Evolutionary conservation across 106 monocot species (phyloP).

Genomic region (Acorus calamus): DNA sequence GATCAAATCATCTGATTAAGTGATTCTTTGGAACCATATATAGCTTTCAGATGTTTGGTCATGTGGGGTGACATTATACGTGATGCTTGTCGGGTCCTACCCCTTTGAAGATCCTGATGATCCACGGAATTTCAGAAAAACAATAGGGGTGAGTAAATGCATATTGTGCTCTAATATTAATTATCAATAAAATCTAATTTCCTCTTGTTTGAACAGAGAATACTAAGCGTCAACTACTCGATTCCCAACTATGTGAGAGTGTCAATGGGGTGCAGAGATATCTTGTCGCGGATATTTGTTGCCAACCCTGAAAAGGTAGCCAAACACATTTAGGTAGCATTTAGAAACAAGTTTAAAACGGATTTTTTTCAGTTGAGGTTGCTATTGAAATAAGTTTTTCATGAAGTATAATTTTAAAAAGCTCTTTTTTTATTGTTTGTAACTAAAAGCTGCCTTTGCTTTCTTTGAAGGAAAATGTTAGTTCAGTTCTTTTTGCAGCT

Average conservation of each 20-base stretch:
- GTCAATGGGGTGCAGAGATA: slow-evolving; percentile 46
- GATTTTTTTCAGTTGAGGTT: too few species aligned
- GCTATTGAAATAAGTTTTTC: too few species aligned
- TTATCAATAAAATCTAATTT: not conserved
- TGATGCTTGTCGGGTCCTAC: slow-evolving; percentile 75
- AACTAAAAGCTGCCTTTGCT: too few species aligned
- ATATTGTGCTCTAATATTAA: not conserved
- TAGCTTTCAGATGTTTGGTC: slow-evolving; percentile 93
- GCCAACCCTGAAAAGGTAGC: slow-evolving; percentile 51
- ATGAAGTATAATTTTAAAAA: too few species aligned
- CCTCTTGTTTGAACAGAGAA: slow-evolving; percentile 22
- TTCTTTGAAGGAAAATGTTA: too few species aligned
- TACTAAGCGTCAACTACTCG: slow-evolving; percentile 56
- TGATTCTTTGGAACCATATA: not conserved
- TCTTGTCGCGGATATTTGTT: slow-evolving; percentile 60
- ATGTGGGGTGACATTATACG: slow-evolving; percentile 82
- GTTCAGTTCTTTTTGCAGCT: too few species aligned
- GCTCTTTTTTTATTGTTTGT: too few species aligned
- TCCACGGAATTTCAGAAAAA: slow-evolving; percentile 67
- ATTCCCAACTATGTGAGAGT: slow-evolving; percentile 60
- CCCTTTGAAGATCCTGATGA: slow-evolving; percentile 82
- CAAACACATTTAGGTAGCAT: too few species aligned
- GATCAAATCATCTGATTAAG: too few species aligned
- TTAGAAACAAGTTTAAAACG: too few species aligned
- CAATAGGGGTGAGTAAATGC: slow-evolving; percentile 35